Base-by-base conservation (phyloP, 108 stramenopile species). In the Nitzschia palea region DNA sequence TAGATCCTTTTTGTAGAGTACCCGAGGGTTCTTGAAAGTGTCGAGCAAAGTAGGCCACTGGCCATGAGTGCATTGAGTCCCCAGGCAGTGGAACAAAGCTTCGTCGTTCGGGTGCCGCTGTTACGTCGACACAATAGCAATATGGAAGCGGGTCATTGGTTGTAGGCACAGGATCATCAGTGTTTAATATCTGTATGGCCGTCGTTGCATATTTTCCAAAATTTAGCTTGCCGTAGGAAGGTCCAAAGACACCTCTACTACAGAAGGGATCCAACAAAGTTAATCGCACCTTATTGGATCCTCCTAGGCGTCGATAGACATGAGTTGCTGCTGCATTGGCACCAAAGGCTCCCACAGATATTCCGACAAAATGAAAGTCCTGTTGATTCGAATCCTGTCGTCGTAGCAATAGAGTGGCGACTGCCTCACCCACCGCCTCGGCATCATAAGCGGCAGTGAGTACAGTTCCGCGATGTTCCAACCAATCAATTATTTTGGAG, bases 151-250 rank as follows among this genome's bases (percentile, higher is more conserved):
- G 62, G 17, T 79, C 78, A 44, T 79, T 79, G 12, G 78, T 79
- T 6, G 56, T 70, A 3, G 78, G 78, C 8, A 79, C 73, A n/a
- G 78, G 78, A 70, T 79, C 78, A 42, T 79, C 78, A 4, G 78
- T 74, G 34, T 79, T 79, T 0, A 79, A 50, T 40, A 68, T 68
- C 9, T 79, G 78, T 3, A 68, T 26, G 15, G 73, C 68, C 9
- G 67, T 54, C 14, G 68, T 65, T 3, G 63, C 73, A 20, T 35
- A n/a, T 20, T 43, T 69, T n/a, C 78, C 78, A 52, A 79, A 79
- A 44, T 74, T 30, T 31, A 36, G 33, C 14, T 40, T 57, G 15
- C 78, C 78, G 30, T 70, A 79, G n/a, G 57, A 59, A 1, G 40
- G 43, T 34, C 63, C 63, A 12, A 57, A 35, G 9, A 79, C 44